Conservation (phyloP, 2,329 filamentous ascomycete genomes). For the Clonostachys rosea region DNA sequence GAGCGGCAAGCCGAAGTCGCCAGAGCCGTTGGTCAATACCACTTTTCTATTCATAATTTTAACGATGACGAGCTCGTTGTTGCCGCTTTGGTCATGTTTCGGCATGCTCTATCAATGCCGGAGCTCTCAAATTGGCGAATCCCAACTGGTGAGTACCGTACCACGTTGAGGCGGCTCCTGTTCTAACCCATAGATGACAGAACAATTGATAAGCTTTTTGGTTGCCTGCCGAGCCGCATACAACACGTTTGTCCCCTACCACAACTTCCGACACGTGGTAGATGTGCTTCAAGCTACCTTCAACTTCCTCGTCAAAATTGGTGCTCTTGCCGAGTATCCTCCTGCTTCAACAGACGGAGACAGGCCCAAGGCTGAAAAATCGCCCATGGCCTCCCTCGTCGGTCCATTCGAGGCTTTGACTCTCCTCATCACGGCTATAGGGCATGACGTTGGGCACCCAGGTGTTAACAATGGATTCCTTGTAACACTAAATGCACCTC, state of each 20-base stretch:
- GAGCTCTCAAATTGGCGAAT: constrained; percentile 79
- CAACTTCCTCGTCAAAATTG: constrained; percentile 79
- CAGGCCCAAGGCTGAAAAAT: constrained; percentile 30
- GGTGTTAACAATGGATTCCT: constrained; percentile 98
- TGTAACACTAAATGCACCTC: constrained; percentile 82
- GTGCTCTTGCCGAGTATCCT: constrained; percentile 67
- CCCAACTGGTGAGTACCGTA: constrained; percentile 58
- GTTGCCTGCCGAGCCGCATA: constrained; percentile 90
- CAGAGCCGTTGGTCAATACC: constrained; percentile 70
- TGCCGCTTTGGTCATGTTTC: constrained; percentile 81
- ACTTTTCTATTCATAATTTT: constrained; percentile 86
- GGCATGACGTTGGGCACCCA: constrained; percentile 94
- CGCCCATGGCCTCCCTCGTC: constrained; percentile 70
- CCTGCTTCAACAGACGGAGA: background rate
- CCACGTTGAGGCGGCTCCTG: background rate
- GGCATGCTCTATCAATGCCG: constrained; percentile 78
- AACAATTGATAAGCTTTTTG: constrained; percentile 79
- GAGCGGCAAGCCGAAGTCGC: constrained; percentile 64
- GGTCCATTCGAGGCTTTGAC: constrained; percentile 84
- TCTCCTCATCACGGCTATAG: constrained; percentile 90
- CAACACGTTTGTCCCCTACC: constrained; percentile 93
- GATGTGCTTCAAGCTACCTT: constrained; percentile 95
- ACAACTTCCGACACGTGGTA: constrained; percentile 96
- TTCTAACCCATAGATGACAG: constrained; percentile 34
- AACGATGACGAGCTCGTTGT: constrained; percentile 87